Evolutionary conservation across 768 basidiomycete species (phyloP).

Genomic region (Boletellus emodensis): DNA sequence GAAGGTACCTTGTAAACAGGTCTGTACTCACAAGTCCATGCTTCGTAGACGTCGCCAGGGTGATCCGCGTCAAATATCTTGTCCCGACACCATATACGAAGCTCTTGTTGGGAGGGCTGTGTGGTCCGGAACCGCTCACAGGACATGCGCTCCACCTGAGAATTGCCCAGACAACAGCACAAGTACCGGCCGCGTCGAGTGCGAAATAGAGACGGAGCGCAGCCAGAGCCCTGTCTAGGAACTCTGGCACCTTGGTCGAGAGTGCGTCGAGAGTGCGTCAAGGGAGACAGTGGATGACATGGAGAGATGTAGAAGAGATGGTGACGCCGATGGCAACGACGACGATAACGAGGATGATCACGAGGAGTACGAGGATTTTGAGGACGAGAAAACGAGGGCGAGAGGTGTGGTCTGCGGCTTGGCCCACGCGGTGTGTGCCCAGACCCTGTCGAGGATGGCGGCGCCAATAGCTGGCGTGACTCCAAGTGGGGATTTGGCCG

Average conservation of each 20-base stretch:
- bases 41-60: slow-evolving; percentile 14
- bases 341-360: slow-evolving; percentile 2
- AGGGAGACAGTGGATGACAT: too few relatives aligned
- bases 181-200: not conserved
- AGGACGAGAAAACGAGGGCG: slow-evolving; percentile 8
- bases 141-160: not conserved
- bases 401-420: not conserved
- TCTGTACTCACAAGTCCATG: slow-evolving; percentile 21
- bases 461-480: slow-evolving; percentile 32
- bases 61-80: not conserved
- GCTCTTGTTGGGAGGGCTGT: slow-evolving; percentile 14
- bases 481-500: slow-evolving; percentile 43
- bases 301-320: too few relatives aligned
- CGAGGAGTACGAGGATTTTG: not conserved
- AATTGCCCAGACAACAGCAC: slow-evolving; percentile 1
- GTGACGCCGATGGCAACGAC: slow-evolving; percentile 8
- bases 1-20: slow-evolving; percentile 13
- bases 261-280: too few relatives aligned
- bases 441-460: slow-evolving; percentile 20
- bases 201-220: not conserved
- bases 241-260: too few relatives aligned
- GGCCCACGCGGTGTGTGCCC: slow-evolving; percentile 13
- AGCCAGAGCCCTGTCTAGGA: not conserved
- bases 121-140: slow-evolving; percentile 7
- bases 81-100: slow-evolving; percentile 17